phyloP scores from a whole-genome alignment of 2,329 filamentous ascomycete genomes.

The Coniochaeta pulveracea region DNA sequence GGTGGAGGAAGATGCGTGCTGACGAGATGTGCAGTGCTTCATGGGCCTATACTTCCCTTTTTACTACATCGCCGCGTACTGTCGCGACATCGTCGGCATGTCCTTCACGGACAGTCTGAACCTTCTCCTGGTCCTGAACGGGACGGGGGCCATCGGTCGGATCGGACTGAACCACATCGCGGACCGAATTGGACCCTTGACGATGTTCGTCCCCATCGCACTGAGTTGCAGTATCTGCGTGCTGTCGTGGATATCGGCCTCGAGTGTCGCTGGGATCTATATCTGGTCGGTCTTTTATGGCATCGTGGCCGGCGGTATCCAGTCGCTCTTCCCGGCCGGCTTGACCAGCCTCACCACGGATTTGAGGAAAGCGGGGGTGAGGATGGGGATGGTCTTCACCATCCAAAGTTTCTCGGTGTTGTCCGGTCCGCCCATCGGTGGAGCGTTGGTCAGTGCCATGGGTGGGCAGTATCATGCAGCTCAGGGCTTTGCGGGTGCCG shows the following conservation, averaged over 20 bases:
- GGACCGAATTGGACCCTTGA: constrained; percentile 47
- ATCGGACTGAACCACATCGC: constrained; percentile 46
- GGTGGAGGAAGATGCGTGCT: background rate
- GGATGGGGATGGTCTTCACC: constrained; percentile 49
- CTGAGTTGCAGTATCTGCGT: constrained; percentile 29
- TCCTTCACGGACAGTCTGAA: constrained; percentile 41
- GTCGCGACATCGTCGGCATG: constrained; percentile 28
- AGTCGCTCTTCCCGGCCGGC: constrained; percentile 54
- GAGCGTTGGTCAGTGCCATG: constrained; percentile 31
- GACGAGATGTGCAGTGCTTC: constrained; percentile 18
- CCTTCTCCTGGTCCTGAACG: constrained; percentile 55
- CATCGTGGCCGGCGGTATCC: constrained; percentile 50
- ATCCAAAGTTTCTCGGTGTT: constrained; percentile 42
- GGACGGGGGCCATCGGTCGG: constrained; percentile 45
- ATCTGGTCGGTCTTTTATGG: constrained; percentile 54
- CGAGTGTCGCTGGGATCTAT: constrained; percentile 38
- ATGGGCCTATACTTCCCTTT: constrained; percentile 45
- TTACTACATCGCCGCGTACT: constrained; percentile 45
- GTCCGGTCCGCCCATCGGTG: constrained; percentile 38
- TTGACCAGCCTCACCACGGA: constrained; percentile 43
- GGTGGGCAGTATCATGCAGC: constrained; percentile 33
- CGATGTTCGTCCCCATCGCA: constrained; percentile 41
- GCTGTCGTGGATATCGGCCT: constrained; percentile 49
- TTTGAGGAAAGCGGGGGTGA: constrained; percentile 36
- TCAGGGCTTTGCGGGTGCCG: constrained; percentile 34